Percentiles rank a stretch among this genome's conserved stretches.
Conservation (phyloP, 176 grass and related monocot genomes). For the Carex pumila region DNA sequence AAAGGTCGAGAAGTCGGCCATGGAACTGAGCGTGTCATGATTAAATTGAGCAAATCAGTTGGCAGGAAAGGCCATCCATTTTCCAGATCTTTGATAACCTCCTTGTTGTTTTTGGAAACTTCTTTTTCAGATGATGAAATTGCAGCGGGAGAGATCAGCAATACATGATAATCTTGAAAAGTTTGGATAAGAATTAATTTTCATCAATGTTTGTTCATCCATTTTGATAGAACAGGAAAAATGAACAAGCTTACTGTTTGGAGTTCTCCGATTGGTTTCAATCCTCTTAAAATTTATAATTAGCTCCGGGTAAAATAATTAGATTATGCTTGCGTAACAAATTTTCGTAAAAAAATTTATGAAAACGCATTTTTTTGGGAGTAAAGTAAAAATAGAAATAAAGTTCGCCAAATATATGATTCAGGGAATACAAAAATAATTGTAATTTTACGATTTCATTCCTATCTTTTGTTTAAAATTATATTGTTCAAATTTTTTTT, state of each 20-base stretch:
- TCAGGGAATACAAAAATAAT: no score
- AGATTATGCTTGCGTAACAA: no score
- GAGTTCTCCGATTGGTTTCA: not conserved
- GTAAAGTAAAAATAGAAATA: no score
- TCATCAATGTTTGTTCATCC: not conserved
- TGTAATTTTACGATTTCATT: no score
- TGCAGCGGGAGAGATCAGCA: not conserved
- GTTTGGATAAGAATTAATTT: not conserved
- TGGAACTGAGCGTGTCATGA: constrained; percentile 41
- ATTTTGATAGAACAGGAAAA: not conserved
- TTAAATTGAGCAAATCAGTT: constrained; percentile 31
- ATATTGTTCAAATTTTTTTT: no score
- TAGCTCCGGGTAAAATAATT: no score
- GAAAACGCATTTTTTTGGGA: no score
- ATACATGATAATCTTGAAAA: not conserved
- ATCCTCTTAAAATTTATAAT: no score
- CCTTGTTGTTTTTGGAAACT: not conserved
- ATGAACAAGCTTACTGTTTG: not conserved
- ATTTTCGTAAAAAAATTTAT: no score
- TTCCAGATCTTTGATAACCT: not conserved
- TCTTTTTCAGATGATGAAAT: not conserved
- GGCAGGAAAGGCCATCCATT: constrained; percentile 33
- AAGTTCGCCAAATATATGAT: no score
- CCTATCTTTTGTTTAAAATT: no score
- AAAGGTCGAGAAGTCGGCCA: constrained; percentile 57